phyloP scores from a whole-genome alignment of 2,329 filamentous ascomycete species.

The Aspergillus floridensis region DNA sequence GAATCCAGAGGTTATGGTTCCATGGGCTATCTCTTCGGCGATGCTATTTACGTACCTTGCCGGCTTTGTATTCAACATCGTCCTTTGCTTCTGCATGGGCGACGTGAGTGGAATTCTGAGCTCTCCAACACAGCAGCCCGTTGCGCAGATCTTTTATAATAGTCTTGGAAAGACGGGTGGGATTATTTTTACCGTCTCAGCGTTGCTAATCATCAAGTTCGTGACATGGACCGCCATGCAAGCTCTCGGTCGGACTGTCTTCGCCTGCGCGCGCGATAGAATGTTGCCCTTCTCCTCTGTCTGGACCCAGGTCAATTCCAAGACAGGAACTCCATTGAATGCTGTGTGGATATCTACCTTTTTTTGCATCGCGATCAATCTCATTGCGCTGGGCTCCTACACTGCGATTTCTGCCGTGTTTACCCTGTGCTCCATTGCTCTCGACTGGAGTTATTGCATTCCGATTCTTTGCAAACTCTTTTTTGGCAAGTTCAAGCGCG shows the following conservation, averaged over 20 bases:
- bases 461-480: constrained; percentile 1
- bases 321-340: not conserved
- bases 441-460: constrained; percentile 6
- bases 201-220: constrained; percentile 5
- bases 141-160: constrained; percentile 5
- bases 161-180: not conserved
- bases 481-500: constrained; percentile 4
- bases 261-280: not conserved
- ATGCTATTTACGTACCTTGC: constrained; percentile 5
- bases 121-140: constrained; percentile 1
- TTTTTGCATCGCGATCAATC: constrained; percentile 4
- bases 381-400: constrained; percentile 4
- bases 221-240: constrained; percentile 3
- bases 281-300: constrained; percentile 6
- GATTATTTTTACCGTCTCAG: constrained; percentile 1
- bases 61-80: constrained; percentile 4
- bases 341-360: constrained; percentile 4
- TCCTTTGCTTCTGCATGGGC: constrained; percentile 6
- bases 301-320: not conserved
- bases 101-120: not conserved
- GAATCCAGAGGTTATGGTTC: constrained; percentile 2
- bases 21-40: constrained; percentile 2
- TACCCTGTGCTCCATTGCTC: constrained; percentile 2
- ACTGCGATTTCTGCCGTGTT: constrained; percentile 1
- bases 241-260: constrained; percentile 1